Evolutionary conservation across 2,329 filamentous ascomycete genomes (phyloP).

Genomic region (Nothophaeocryptopus gaeumannii): DNA sequence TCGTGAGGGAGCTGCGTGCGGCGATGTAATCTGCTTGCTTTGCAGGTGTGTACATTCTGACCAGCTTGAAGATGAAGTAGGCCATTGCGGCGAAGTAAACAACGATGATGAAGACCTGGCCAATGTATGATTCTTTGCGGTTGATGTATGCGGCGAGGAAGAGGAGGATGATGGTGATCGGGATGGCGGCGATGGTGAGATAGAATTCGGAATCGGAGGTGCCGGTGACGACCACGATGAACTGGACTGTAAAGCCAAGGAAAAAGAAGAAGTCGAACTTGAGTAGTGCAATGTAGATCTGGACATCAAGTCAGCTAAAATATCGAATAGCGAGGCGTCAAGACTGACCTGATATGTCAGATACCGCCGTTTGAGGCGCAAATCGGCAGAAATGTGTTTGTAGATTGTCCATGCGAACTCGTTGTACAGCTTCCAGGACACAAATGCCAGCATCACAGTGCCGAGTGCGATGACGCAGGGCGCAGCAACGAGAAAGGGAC

Average conservation of each 20-base stretch:
- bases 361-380: constrained; percentile 94
- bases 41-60: constrained; percentile 77
- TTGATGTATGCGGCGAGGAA: constrained; percentile 82
- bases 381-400: constrained; percentile 96
- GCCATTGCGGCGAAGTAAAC: constrained; percentile 85
- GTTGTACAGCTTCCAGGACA: constrained; percentile 94
- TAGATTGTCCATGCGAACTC: constrained; percentile 99
- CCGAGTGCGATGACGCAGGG: constrained; percentile 77
- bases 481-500: constrained; percentile 78
- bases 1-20: constrained; percentile 80
- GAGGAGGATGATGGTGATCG: constrained; percentile 85
- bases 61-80: constrained; percentile 98
- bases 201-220: constrained; percentile 71
- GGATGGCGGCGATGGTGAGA: constrained; percentile 84
- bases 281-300: constrained; percentile 96
- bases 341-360: constrained; percentile 85
- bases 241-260: constrained; percentile 96
- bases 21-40: constrained; percentile 62
- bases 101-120: constrained; percentile 74
- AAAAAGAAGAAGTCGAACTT: constrained; percentile 99
- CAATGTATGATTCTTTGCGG: constrained; percentile 72
- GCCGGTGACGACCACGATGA: constrained; percentile 82
- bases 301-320: constrained; percentile 13
- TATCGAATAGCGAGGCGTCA: not conserved
- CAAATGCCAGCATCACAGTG: constrained; percentile 68